These are phyloP conservation scores for Plicaturopsis crispa DNA, from an alignment of 768 basidiomycete species.

Conservation along the genomic window DNA sequence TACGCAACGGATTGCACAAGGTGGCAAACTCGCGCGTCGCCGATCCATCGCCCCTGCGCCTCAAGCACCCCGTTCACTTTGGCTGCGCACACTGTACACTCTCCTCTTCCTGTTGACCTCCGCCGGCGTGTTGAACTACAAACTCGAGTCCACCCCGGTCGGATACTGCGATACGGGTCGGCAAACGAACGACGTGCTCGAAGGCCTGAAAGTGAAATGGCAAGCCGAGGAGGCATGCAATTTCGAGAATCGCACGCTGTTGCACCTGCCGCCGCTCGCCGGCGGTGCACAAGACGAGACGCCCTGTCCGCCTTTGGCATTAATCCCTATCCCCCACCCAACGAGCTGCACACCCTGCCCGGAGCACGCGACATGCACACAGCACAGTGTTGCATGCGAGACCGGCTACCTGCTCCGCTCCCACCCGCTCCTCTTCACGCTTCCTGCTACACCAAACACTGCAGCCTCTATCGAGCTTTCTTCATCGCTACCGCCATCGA, in stretches of 20 bases:
- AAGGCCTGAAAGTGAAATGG: conserved; percentile 35
- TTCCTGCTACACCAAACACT: conserved; percentile 31
- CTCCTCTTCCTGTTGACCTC: conserved; percentile 25
- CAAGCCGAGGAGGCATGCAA: conserved; percentile 50
- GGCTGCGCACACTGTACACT: conserved; percentile 35
- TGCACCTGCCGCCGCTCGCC: conserved; percentile 25
- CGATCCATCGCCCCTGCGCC: conserved; percentile 7
- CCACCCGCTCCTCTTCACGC: conserved; percentile 47
- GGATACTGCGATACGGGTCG: conserved; percentile 71
- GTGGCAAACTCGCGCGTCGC: conserved; percentile 10
- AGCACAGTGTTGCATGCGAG: conserved; percentile 54
- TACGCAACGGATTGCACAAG: conserved; percentile 30
- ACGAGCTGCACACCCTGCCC: conserved; percentile 69
- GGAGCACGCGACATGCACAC: conserved; percentile 55
- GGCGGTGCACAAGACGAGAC: conserved; percentile 22
- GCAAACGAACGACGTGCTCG: conserved; percentile 50
- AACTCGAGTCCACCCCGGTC: conserved; percentile 58
- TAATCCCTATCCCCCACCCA: conserved; percentile 50
- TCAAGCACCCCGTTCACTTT: conserved; percentile 13
- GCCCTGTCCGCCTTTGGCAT: conserved; percentile 46
- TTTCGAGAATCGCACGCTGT: conserved; percentile 41
- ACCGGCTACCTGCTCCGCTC: conserved; percentile 59
- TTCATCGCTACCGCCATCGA: conserved; percentile 29
- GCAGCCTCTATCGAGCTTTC: conserved; percentile 29
- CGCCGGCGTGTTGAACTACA: conserved; percentile 41